Evolutionary conservation across 345 rosid genomes (phyloP), one percentile per base, ranked within the genome.

Genomic region (Adansonia digitata): DNA sequence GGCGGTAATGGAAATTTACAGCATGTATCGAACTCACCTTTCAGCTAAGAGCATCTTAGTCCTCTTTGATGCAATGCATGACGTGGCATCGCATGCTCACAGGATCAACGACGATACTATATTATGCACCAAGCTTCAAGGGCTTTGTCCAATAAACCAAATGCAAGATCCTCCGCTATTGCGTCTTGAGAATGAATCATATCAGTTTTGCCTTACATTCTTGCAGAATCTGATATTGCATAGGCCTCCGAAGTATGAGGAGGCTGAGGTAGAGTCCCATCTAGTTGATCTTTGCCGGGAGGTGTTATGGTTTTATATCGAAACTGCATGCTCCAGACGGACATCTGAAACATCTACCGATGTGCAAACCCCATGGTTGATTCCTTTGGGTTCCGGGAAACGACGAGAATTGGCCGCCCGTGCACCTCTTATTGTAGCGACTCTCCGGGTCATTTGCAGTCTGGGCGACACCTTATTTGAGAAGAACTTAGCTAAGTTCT

Each of bases 121-220:
- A 20, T 78, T 95, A 29, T 93, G 98, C 5, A 74, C 85, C 76
- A 91, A 84, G 83, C 85, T 95, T 52, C 96, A 81, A 81, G 99
- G 91, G 77, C 83, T 90, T 75, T 92, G 91, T 76, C 80, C 93
- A 35, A 86, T 91, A 84, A 90, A 93, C 42, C 99, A 95, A 76
- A 95, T 95, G 99, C 99, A 91, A 80, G 98, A 91, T 82, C 99
- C 99, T 67, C 99, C 99, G 1, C 77, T 95, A 1, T 79, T 95
- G 17, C 97, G 99, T 61, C 88, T 95, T 2, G 99, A 95, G 81
- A 95, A 90, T 49, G 99, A 95, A 80, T 95, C 98, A 22, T 95
- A 85, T 75, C 98, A 95, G 78, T 88, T 93, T 77, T 91, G 99
- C 82, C 92, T 95, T 64, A 89, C 94, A 43, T 90, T 95, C 83